These are phyloP conservation scores for Coemansia sp. DNA, from an alignment of 192 early-diverging fungal species.

Conservation along the genomic window DNA sequence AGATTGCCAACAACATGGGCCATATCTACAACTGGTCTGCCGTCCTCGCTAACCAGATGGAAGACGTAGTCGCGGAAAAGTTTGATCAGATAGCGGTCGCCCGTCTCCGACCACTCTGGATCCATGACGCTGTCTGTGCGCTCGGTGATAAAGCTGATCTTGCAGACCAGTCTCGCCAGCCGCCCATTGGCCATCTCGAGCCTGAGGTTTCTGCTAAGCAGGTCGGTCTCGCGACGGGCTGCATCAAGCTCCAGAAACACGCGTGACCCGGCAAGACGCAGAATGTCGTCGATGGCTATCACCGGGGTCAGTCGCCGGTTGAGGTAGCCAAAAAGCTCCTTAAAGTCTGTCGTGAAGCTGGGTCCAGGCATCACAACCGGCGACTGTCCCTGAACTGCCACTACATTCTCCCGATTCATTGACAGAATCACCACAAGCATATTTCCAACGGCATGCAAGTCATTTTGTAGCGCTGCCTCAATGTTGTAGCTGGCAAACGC, in stretches of 20 bases:
- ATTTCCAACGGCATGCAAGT: slow-evolving; percentile 39
- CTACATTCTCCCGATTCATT: slow-evolving; percentile 20
- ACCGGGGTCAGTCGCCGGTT: slow-evolving; percentile 40
- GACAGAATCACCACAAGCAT: slow-evolving; percentile 27
- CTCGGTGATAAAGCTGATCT: slow-evolving; percentile 93
- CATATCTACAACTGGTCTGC: slow-evolving; percentile 83
- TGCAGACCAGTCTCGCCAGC: slow-evolving; percentile 81
- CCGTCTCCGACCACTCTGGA: slow-evolving; percentile 95
- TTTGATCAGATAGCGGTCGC: slow-evolving; percentile 96
- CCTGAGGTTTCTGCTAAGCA: slow-evolving; percentile 73
- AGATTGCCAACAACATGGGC: slow-evolving; percentile 90
- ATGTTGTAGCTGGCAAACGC: slow-evolving; percentile 11
- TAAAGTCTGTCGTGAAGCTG: slow-evolving; percentile 76
- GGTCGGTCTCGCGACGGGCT: slow-evolving; percentile 63
- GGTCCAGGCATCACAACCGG: slow-evolving; percentile 72
- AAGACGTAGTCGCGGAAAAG: slow-evolving; percentile 98
- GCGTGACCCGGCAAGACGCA: slow-evolving; percentile 48
- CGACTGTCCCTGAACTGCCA: slow-evolving; percentile 23
- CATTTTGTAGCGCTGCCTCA: slow-evolving; percentile 27
- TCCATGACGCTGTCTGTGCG: slow-evolving; percentile 83
- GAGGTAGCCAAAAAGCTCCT: slow-evolving; percentile 71
- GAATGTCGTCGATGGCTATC: slow-evolving; percentile 39
- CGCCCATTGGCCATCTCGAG: slow-evolving; percentile 92
- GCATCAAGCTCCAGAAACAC: slow-evolving; percentile 50
- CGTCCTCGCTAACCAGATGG: slow-evolving; percentile 87